Base-by-base conservation (phyloP, 1,284 basidiomycete species). In the Naganishia albida region DNA sequence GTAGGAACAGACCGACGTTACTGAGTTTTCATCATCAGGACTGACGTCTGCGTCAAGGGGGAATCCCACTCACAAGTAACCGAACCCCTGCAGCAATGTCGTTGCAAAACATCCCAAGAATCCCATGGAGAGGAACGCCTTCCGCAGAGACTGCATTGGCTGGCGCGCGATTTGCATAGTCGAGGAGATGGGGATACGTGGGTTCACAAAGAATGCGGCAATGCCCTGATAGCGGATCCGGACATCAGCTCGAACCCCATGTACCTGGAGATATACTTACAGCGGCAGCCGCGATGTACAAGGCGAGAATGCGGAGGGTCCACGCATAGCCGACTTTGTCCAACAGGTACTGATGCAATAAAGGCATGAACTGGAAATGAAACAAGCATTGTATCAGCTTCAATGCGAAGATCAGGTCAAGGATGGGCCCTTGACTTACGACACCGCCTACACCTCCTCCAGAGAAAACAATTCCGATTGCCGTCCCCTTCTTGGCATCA, bases 381-480 rank as follows among this genome's bases (percentile, higher is more conserved):
- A 13, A 15, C 34, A 28, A 16, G 20, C 30, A n/a, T n/a, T n/a
- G n/a, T n/a, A 20, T 25, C 26, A 30, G 43, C 7, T 7, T 18
- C n/a, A n/a, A n/a, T n/a, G n/a, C n/a, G n/a, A n/a, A n/a, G n/a
- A n/a, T n/a, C n/a, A n/a, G n/a, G n/a, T n/a, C n/a, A n/a, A n/a
- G n/a, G n/a, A n/a, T n/a, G n/a, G n/a, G n/a, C n/a, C n/a, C n/a
- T n/a, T n/a, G n/a, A n/a, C 69, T 67, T 38, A 71, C 70, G 2
- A 65, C 68, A 39, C 70, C 70, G 2, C 70, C 70, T 12, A 71
- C 70, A 4, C 69, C 66, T 49, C 67, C 69, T 20, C 70, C 70
- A 12, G 68, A 67, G 49, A 71, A 71, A 43, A 71, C 66, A 38
- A 71, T 64, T 2, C 70, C 70, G n/a, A 51, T 52, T 8, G 70